These are phyloP conservation scores for Keithomyces neogunnii DNA, from an alignment of 2,329 filamentous ascomycete species.

Conservation along the genomic window DNA sequence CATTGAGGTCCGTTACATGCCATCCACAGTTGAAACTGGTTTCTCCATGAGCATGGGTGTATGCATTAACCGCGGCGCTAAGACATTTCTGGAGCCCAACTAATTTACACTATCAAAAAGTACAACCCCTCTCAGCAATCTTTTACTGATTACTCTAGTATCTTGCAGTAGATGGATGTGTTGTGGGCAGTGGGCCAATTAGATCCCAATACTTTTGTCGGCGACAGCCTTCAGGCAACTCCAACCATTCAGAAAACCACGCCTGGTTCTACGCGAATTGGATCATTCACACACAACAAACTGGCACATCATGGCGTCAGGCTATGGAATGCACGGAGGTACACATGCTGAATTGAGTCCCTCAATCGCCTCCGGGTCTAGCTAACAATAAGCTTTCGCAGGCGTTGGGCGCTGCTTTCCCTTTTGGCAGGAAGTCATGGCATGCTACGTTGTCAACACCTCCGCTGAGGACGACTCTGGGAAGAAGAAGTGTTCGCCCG, in stretches of 20 bases:
- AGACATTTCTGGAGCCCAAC: too few relatives aligned
- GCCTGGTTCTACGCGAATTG: background rate
- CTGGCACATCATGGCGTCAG: slow-evolving; percentile 60
- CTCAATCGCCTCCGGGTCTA: background rate
- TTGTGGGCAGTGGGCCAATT: background rate
- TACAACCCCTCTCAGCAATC: background rate
- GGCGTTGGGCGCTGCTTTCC: slow-evolving; percentile 80
- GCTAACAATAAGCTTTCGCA: slow-evolving; percentile 23
- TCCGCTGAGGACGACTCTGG: slow-evolving; percentile 67
- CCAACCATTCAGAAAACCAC: too few relatives aligned
- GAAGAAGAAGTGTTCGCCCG: slow-evolving; percentile 78
- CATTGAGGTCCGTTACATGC: background rate
- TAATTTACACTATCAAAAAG: background rate
- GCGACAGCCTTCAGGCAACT: background rate
- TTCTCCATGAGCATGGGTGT: background rate
- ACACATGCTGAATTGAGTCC: slow-evolving; percentile 24
- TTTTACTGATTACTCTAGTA: background rate
- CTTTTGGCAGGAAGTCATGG: slow-evolving; percentile 98
- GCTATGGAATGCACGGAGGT: slow-evolving; percentile 77
- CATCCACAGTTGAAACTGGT: background rate
- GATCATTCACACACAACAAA: slow-evolving; percentile 9
- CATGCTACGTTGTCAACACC: slow-evolving; percentile 96
- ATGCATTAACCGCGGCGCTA: slow-evolving; percentile 8
- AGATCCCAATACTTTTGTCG: background rate
- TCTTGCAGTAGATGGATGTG: background rate